Evolutionary conservation across 208 protist genomes (phyloP), one percentile per base, ranked within the genome.

Genomic region (Leptomonas seymouri): DNA sequence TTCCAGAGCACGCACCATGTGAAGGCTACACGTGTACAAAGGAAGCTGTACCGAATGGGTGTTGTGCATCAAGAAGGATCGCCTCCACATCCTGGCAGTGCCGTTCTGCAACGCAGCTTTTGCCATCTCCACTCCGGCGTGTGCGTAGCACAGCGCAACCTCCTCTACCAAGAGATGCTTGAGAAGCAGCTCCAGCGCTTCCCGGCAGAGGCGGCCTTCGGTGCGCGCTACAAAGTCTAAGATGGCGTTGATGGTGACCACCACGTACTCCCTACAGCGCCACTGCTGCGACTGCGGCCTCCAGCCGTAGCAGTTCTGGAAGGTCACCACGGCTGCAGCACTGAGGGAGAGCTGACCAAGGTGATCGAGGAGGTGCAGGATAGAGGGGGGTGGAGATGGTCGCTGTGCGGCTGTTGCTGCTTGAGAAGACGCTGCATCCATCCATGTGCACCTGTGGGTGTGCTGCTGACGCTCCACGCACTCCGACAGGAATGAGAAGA

Each of bases 401-500:
- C 14, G 64, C 63, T 60, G 60, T 55, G 1, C 25, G 28, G n/a
- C n/a, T n/a, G n/a, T n/a, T n/a, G 4, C 16, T 45, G 7, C 11
- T n/a, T 4, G 44, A 48, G 12, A 16, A 16, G 18, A n/a, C 7
- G 18, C 3, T 2, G 25, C 44, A 41, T 27, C 65, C 21, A 12
- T 48, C 61, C 61, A 67, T 3, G 15, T 12, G 34, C 23, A 1
- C 36, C 7, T 44, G 65, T 77, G 42, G 14, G n/a, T 31, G 21
- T 46, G 15, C 8, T 31, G 48, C 42, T 78, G 77, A 16, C 77
- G 67, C 44, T 61, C 59, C 48, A 83, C 74, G 48, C 84, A 54
- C 11, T 84, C 76, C 6, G 58, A 28, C 15, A 95, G 66, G 60
- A 90, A 95, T 12, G 76, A 61, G 65, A 95, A 95, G 62, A 93